These are phyloP conservation scores for Phytophthora nicotianae DNA, from an alignment of 352 stramenopile genomes.

Conservation along the genomic window DNA sequence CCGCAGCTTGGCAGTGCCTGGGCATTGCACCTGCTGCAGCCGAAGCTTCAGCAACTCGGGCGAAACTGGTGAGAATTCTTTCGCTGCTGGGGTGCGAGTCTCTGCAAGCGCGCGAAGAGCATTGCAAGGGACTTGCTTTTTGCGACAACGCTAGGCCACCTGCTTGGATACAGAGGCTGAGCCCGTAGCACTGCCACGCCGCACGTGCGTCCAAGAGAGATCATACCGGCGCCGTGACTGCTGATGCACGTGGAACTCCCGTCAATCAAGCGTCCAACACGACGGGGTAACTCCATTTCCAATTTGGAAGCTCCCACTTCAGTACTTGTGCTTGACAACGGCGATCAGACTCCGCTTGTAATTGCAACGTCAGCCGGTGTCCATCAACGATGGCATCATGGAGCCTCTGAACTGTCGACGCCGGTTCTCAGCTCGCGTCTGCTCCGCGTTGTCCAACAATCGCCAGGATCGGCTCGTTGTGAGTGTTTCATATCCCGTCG, in stretches of 20 bases:
- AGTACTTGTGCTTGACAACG: neutral
- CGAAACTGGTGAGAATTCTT: slow-evolving; percentile 27
- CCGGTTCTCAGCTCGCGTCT: neutral
- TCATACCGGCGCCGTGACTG: slow-evolving; percentile 11
- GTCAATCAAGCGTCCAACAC: slow-evolving; percentile 8
- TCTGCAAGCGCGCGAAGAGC: slow-evolving; percentile 14
- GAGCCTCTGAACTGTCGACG: neutral
- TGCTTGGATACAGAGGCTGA: slow-evolving; percentile 15
- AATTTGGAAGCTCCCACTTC: neutral
- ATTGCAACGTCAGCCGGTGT: neutral
- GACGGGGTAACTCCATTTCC: slow-evolving; percentile 1
- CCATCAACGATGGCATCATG: neutral
- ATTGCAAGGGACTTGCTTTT: slow-evolving; percentile 1
- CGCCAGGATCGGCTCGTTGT: too few species aligned
- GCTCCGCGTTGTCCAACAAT: neutral
- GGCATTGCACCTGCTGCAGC: neutral
- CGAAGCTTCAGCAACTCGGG: neutral
- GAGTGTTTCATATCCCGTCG: neutral
- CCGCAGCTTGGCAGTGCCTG: slow-evolving; percentile 10
- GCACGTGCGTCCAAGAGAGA: slow-evolving; percentile 7
- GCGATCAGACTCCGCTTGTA: neutral
- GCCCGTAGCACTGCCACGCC: neutral
- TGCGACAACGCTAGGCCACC: slow-evolving; percentile 4
- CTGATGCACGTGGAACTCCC: slow-evolving; percentile 11
- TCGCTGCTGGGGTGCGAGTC: slow-evolving; percentile 8